These are phyloP conservation scores for Coriolopsis trogii DNA, from an alignment of 1,284 basidiomycete genomes.

Conservation along the genomic window DNA sequence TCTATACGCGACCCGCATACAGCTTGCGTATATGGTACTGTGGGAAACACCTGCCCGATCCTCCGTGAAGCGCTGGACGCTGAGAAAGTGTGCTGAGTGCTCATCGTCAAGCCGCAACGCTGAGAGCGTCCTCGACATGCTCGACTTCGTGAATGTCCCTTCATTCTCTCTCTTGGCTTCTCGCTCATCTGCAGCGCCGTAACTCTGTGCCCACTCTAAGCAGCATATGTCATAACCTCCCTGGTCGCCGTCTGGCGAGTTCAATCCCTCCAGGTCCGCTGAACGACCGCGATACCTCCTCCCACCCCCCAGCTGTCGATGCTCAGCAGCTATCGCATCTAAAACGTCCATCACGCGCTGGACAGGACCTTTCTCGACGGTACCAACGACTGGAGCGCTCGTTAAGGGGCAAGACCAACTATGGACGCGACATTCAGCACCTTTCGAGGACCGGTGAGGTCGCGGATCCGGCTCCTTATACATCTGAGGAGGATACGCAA, in stretches of 20 bases:
- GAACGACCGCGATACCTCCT: constrained; percentile 4
- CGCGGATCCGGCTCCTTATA: constrained; percentile 12
- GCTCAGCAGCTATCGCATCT: constrained; percentile 8
- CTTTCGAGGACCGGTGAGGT: constrained; percentile 15
- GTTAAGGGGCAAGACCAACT: constrained; percentile 47
- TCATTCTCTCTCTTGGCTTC: constrained; percentile 8
- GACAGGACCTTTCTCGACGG: constrained; percentile 53
- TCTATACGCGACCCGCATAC: constrained; percentile 6
- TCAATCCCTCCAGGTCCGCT: constrained; percentile 1
- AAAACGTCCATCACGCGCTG: constrained; percentile 37
- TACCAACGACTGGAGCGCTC: constrained; percentile 58
- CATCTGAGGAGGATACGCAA: constrained; percentile 3
- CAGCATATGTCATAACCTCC: not conserved
- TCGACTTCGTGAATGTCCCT: constrained; percentile 22
- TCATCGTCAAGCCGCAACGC: constrained; percentile 1
- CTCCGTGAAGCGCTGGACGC: not conserved
- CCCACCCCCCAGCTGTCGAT: constrained; percentile 9
- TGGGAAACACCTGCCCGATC: constrained; percentile 14
- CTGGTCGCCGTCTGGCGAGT: constrained; percentile 1
- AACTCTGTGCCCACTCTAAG: not conserved
- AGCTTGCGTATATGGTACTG: constrained; percentile 13
- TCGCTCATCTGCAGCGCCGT: constrained; percentile 4
- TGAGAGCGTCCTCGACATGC: constrained; percentile 21
- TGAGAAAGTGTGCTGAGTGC: not conserved
- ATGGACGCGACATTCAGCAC: constrained; percentile 37